Conservation (phyloP, 2,329 filamentous ascomycete genomes). For the Fusarium sp. region DNA sequence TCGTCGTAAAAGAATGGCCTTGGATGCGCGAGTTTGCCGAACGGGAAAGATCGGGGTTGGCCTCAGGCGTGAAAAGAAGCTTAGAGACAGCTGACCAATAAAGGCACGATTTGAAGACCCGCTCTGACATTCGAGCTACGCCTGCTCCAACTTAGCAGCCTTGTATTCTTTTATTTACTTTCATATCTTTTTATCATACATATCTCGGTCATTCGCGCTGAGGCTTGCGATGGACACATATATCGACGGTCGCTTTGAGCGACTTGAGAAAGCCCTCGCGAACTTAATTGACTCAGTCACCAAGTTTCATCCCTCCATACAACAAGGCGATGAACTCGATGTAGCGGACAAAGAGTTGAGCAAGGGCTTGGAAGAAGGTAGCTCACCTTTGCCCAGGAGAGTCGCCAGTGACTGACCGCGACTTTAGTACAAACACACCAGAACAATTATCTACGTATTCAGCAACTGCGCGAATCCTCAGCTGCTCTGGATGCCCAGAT, state of each 20-base stretch:
- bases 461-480: conserved; percentile 74
- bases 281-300: conserved; percentile 82
- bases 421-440: conserved; percentile 77
- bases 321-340: conserved; percentile 75
- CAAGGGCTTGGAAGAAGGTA: conserved; percentile 74
- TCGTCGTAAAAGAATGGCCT: conserved; percentile 45
- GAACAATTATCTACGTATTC: conserved; percentile 76
- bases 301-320: conserved; percentile 80
- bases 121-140: conserved; percentile 39
- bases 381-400: neutral
- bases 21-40: conserved; percentile 51
- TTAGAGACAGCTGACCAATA: conserved; percentile 27
- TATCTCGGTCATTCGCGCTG: neutral
- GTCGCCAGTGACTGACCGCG: conserved; percentile 2
- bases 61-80: conserved; percentile 48
- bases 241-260: conserved; percentile 72
- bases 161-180: conserved; percentile 29
- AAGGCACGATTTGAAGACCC: neutral
- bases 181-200: neutral
- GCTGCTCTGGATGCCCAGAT: conserved; percentile 77
- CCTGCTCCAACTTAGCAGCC: conserved; percentile 16
- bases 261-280: conserved; percentile 73
- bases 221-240: conserved; percentile 66
- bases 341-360: conserved; percentile 76
- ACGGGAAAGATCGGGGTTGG: conserved; percentile 52